Evolutionary conservation across 2,329 filamentous ascomycete species (phyloP).

Genomic region (Epichloe gansuensis): DNA sequence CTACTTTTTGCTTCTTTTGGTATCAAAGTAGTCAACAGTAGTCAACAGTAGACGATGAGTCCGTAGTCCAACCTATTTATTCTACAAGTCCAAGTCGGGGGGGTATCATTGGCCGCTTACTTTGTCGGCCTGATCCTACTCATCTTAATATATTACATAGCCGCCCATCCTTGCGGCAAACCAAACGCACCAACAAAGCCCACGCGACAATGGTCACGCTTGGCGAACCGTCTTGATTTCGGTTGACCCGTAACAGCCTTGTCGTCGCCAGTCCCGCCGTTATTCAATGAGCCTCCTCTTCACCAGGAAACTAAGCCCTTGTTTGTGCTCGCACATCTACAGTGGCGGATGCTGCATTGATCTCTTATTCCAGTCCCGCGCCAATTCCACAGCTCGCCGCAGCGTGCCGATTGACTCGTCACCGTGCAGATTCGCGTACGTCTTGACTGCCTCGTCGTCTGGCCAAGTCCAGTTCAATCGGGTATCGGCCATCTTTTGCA

Average conservation of each 20-base stretch:
- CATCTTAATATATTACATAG: neutral
- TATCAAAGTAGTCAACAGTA: no score
- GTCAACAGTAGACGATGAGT: no score
- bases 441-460: constrained; percentile 20
- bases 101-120: constrained; percentile 1
- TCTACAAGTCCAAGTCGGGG: neutral
- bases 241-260: neutral
- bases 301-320: neutral
- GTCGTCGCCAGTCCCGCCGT: neutral
- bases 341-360: neutral
- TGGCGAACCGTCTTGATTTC: neutral
- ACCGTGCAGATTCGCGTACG: constrained; percentile 18
- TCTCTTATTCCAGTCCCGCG: constrained; percentile 2
- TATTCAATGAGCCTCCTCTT: neutral
- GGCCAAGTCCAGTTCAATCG: constrained; percentile 26
- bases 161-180: neutral
- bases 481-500: constrained; percentile 14
- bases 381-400: constrained; percentile 13
- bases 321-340: neutral
- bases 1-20: no score
- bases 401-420: constrained; percentile 15
- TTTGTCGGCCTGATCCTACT: neutral
- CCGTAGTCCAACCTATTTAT: no score
- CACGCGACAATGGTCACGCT: neutral
- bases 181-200: neutral